phyloP scores from a whole-genome alignment of 805 yeast species.

The Candida mattraensis region DNA sequence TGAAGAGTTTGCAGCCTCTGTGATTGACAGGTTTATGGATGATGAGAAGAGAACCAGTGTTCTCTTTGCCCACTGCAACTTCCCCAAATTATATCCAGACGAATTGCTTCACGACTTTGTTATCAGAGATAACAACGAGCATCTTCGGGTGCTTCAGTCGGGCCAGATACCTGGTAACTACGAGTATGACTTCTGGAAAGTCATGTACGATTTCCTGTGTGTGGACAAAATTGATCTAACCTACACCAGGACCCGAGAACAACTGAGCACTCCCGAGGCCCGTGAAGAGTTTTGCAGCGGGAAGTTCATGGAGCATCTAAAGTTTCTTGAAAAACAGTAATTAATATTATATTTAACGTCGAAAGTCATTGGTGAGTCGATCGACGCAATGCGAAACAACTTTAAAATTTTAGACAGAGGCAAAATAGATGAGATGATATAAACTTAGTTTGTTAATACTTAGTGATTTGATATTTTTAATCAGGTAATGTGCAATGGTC shows the following conservation, averaged over 20 bases:
- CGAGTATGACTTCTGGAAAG: constrained; percentile 22
- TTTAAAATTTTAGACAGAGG: too few relatives aligned
- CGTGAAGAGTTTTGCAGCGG: constrained; percentile 21
- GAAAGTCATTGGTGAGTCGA: too few relatives aligned
- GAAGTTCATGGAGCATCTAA: constrained; percentile 16
- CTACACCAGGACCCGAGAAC: constrained; percentile 14
- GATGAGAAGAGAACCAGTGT: constrained; percentile 17
- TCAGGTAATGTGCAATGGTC: too few relatives aligned
- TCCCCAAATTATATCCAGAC: constrained; percentile 50
- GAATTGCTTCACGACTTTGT: constrained; percentile 31
- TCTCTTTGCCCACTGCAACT: constrained; percentile 43
- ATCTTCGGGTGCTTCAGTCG: constrained; percentile 14
- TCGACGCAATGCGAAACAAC: too few relatives aligned
- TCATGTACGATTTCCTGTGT: constrained; percentile 24
- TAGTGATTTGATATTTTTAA: too few relatives aligned
- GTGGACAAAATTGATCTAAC: constrained; percentile 14
- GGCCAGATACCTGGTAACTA: constrained; percentile 17
- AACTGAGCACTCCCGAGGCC: constrained; percentile 12
- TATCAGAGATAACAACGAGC: constrained; percentile 12
- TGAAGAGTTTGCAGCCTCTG: constrained; percentile 15
- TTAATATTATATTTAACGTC: too few relatives aligned
- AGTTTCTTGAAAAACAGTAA: constrained; percentile 11
- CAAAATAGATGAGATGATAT: too few relatives aligned
- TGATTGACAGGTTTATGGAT: constrained; percentile 21
- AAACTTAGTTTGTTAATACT: too few relatives aligned